These are phyloP conservation scores for Tuber umbilicatum DNA, from an alignment of 495 filamentous ascomycete genomes.

Conservation along the genomic window DNA sequence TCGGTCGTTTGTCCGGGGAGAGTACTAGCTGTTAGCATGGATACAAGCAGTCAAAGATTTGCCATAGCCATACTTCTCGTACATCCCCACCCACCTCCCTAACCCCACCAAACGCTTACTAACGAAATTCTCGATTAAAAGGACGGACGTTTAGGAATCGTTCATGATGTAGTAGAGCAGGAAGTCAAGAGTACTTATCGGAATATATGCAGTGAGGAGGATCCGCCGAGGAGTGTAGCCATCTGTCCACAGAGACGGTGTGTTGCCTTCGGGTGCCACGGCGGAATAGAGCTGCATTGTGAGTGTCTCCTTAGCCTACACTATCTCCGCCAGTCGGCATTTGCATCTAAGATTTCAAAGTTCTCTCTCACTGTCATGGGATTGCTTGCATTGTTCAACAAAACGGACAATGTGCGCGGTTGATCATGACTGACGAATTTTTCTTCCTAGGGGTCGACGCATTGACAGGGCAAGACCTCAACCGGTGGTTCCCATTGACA, in stretches of 20 bases:
- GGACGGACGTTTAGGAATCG: conserved; percentile 57
- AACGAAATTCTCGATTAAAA: conserved; percentile 8
- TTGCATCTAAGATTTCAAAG: neutral
- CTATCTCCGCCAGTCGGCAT: neutral
- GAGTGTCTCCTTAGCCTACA: neutral
- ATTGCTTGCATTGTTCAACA: neutral
- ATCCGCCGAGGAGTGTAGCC: conserved; percentile 61
- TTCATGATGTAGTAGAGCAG: conserved; percentile 51
- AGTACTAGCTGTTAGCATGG: conserved; percentile 59
- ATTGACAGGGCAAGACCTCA: conserved; percentile 53
- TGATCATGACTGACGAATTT: neutral
- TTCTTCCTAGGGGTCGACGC: conserved; percentile 51
- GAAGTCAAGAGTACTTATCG: conserved; percentile 45
- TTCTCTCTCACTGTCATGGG: neutral
- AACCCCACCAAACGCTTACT: neutral
- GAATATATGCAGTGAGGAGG: conserved; percentile 59
- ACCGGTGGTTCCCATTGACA: conserved; percentile 60
- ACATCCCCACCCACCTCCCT: neutral
- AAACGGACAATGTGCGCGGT: neutral
- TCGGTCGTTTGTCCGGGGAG: conserved; percentile 53
- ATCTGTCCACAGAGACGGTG: conserved; percentile 63
- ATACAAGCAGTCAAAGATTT: conserved; percentile 53
- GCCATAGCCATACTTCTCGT: conserved; percentile 57
- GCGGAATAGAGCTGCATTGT: conserved; percentile 66
- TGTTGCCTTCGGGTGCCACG: conserved; percentile 63